Base-by-base conservation (phyloP, 2,329 filamentous ascomycete species). In the Chalaropsis ovoidea region DNA sequence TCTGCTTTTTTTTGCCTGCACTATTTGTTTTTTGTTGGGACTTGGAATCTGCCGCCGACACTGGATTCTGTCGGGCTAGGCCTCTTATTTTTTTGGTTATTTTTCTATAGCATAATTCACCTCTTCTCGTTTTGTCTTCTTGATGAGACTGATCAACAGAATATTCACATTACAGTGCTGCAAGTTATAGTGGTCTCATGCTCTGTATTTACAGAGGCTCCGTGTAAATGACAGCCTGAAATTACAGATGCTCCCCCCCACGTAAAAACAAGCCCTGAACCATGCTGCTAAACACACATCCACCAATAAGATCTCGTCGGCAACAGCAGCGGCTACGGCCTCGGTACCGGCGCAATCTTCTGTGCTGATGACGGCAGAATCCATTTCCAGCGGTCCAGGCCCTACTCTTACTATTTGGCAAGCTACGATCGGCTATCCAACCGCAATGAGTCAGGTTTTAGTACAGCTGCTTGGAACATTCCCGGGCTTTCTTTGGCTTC, bases 31-130 rank as follows among this genome's bases (percentile, higher is more conserved):
- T 35, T 19, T n/a, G 15, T 45, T 31, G 60, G 60, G 54, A 58
- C 31, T 58, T 58, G 31, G 13, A 58, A n/a, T 39, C 8, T 58
- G 54, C 54, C 54, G 54, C 24, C 54, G 54, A 58, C 54, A 58
- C 54, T 35, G 27, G 15, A n/a, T 39, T 58, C 27, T 58, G 27
- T 58, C 54, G 54, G 54, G 54, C 54, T 27, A 58, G 41, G 60
- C 39, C 60, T 62, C 24, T 31, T 56, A 7, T n/a, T 35, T 58
- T 35, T 58, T 42, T 22, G 41, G 1, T 10, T 39, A 8, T 39
- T 22, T 8, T 61, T 61, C 58, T 42, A 7, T 43, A 61, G 19
- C 35, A 43, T 27, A 61, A 61, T 27, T 19, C 19, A 27, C 47
- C 41, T 62, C 22, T 45, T 45, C 52, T 31, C 5, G 39, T 45